phyloP scores from a whole-genome alignment of 1,284 basidiomycete genomes.

The Laetiporus sulphureus region DNA sequence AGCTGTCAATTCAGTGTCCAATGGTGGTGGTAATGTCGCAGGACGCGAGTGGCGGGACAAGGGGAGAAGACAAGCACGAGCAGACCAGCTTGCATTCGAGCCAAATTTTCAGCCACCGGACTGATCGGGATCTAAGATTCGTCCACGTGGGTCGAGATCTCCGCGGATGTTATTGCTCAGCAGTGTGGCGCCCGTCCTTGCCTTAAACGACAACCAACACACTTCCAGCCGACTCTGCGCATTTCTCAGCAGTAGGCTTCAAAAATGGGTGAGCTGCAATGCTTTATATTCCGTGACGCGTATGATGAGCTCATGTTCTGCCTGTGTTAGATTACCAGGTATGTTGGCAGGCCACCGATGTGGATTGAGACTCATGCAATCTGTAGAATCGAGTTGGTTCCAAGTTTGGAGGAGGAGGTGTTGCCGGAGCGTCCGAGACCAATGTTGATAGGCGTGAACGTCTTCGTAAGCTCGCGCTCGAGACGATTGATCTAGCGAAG shows the following conservation, averaged over 20 bases:
- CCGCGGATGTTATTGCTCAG: no score
- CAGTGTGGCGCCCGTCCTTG: neutral
- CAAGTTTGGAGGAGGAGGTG: slow-evolving; percentile 94
- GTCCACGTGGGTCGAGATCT: neutral
- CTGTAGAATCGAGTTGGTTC: slow-evolving; percentile 87
- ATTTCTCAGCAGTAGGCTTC: neutral
- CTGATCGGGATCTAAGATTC: slow-evolving; percentile 2
- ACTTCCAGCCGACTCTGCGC: neutral
- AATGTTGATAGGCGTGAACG: slow-evolving; percentile 96
- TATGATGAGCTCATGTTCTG: no score
- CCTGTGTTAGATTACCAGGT: slow-evolving; percentile 39
- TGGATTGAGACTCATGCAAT: slow-evolving; percentile 1
- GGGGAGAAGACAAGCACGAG: neutral
- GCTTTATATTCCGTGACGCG: no score
- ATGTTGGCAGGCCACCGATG: slow-evolving; percentile 2
- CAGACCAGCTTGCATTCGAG: neutral
- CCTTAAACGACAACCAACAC: neutral
- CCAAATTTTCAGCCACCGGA: slow-evolving; percentile 9
- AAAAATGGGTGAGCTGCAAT: neutral
- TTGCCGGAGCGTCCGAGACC: slow-evolving; percentile 86
- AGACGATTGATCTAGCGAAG: slow-evolving; percentile 95
- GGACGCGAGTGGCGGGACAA: no score
- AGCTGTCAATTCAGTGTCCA: no score
- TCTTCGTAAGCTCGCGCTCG: slow-evolving; percentile 89
- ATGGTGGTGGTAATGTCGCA: no score